phyloP scores from a whole-genome alignment of 164 flowering plant species.

The Tetrastigma voinierianum region DNA sequence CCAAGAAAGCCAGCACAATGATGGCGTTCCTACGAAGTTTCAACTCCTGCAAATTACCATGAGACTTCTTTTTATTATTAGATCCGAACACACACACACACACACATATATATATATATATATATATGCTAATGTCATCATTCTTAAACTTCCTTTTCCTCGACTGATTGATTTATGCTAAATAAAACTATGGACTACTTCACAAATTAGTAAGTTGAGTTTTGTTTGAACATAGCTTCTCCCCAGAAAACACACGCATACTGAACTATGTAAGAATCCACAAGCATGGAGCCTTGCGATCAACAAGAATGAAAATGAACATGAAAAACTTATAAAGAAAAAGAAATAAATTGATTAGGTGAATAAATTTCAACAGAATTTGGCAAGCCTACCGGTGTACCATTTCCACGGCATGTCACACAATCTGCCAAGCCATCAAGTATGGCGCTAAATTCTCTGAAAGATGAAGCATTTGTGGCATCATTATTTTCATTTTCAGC shows the following conservation, averaged over 20 bases:
- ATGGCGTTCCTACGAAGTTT: conserved; percentile 67
- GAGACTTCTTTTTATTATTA: neutral
- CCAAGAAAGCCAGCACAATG: conserved; percentile 65
- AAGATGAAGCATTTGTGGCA: conserved; percentile 16
- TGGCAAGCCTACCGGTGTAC: conserved; percentile 43
- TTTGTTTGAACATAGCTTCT: too few species aligned
- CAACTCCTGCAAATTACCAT: conserved; percentile 51
- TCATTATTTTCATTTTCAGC: conserved; percentile 20
- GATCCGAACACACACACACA: too few species aligned
- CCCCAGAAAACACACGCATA: too few species aligned
- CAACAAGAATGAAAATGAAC: neutral
- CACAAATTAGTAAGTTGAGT: too few species aligned
- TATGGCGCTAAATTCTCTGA: conserved; percentile 32
- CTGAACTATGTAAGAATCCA: neutral
- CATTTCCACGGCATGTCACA: conserved; percentile 47
- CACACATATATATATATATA: too few species aligned
- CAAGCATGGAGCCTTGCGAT: neutral
- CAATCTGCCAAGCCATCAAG: conserved; percentile 81
- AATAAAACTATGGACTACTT: too few species aligned
- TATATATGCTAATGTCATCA: too few species aligned
- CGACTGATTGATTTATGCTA: too few species aligned
- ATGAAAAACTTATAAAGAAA: neutral
- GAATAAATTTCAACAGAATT: neutral
- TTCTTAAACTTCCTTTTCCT: too few species aligned
- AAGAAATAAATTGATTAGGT: neutral